Base-by-base conservation (phyloP, 306 rosid species). In the Lotus japonicus region DNA sequence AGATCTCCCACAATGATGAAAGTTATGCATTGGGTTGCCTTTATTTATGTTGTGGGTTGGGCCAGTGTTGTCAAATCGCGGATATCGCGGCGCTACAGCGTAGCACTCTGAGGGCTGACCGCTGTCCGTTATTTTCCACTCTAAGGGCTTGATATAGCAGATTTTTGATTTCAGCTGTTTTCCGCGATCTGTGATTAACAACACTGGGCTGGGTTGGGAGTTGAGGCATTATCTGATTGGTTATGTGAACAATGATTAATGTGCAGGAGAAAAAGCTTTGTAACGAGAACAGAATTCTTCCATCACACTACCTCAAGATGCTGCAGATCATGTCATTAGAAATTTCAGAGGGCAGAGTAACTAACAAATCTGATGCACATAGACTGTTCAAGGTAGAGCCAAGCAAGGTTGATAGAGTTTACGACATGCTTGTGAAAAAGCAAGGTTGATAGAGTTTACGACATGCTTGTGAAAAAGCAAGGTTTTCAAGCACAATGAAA, bases 361-460 rank as follows among this genome's bases (percentile, higher is more conserved):
- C 81, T 16, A 78, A 83, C 71, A 89, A 84, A 75, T 79, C 92
- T 8, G 95, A 92, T 51, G 95, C 92, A 19, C 62, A 85, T 73
- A 28, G 66, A 33, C 44, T 87, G 76, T 85, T 92, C 71, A 89
- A 79, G 78, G 90, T 87, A 45, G 88, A 89, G 19, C 83, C 90
- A 7, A 77, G 79, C 75, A 92, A 89, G 87, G 83, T 92, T 9
- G 98, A 89, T 71, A 85, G 74, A 70, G 88, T 92, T 23, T 92
- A 85, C 35, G 90, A 92, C 23, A 82, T 87, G 89, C 86, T 92
- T 71, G 62, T 84, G 68, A 38, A 64, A 42, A 92, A 89, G 55
- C n/a, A n/a, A n/a, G 95, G 95, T 92, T 9, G 98, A 89, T 71
- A 85, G 74, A 70, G 88, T 92, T 23, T 92, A 85, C 35, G 90